phyloP scores from a whole-genome alignment of 495 filamentous ascomycete species.

The Bacidia rubella region DNA sequence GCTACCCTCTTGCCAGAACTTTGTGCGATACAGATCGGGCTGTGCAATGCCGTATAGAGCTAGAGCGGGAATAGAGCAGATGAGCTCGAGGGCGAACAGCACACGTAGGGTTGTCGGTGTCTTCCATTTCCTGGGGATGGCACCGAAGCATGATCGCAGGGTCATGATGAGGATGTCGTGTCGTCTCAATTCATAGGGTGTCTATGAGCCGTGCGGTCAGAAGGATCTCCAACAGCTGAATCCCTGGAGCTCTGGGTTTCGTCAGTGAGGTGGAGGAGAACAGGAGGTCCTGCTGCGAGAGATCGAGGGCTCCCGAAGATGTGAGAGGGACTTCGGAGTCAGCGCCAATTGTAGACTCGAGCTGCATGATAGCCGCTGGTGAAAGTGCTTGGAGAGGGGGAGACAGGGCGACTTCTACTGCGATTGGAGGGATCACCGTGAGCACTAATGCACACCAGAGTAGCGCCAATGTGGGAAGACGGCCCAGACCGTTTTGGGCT shows the following conservation, averaged over 20 bases:
- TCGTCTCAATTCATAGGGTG: neutral
- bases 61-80: slow-evolving; percentile 53
- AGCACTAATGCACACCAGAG: neutral
- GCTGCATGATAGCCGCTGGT: slow-evolving; percentile 15
- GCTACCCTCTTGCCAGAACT: slow-evolving; percentile 68
- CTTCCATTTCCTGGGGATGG: slow-evolving; percentile 45
- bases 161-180: slow-evolving; percentile 5
- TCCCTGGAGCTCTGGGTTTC: neutral
- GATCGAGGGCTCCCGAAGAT: slow-evolving; percentile 3
- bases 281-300: slow-evolving; percentile 4
- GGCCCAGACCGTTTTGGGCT: neutral
- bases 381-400: slow-evolving; percentile 7
- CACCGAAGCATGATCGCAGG: slow-evolving; percentile 6
- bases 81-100: slow-evolving; percentile 57
- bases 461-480: neutral
- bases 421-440: slow-evolving; percentile 2
- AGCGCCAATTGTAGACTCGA: slow-evolving; percentile 9
- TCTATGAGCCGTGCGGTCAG: neutral
- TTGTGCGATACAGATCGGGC: slow-evolving; percentile 65
- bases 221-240: slow-evolving; percentile 2
- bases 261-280: slow-evolving; percentile 1
- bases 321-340: slow-evolving; percentile 5
- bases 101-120: slow-evolving; percentile 46
- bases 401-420: neutral
- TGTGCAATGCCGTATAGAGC: slow-evolving; percentile 72